Percentiles rank a stretch among this genome's conserved stretches.
phyloP scores from a whole-genome alignment of 2,329 filamentous ascomycete species.

The Xylariales sp. region DNA sequence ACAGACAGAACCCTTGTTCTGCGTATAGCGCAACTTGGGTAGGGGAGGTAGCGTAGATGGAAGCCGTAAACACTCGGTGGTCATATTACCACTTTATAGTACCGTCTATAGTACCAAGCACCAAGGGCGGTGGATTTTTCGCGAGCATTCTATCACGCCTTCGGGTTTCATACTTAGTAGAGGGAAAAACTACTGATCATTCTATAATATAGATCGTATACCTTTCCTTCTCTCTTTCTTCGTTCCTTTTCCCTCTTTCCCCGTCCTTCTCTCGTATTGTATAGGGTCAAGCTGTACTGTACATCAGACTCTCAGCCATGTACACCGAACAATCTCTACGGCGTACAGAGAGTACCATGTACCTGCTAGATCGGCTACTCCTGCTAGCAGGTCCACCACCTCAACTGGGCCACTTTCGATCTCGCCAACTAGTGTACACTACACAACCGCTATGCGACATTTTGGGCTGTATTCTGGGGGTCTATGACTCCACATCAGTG shows the following conservation, averaged over 20 bases:
- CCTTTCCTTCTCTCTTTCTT: no score
- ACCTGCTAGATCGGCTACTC: slow-evolving; percentile 22
- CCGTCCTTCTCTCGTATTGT: not conserved
- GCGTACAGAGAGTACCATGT: slow-evolving; percentile 3
- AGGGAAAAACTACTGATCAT: slow-evolving; percentile 19
- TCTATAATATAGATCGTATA: slow-evolving; percentile 10
- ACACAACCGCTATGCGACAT: slow-evolving; percentile 24
- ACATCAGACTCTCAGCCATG: not conserved
- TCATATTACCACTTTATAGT: slow-evolving; percentile 13
- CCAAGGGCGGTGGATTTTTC: slow-evolving; percentile 4
- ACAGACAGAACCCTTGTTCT: slow-evolving; percentile 17
- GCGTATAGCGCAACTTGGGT: not conserved
- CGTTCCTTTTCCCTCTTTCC: not conserved
- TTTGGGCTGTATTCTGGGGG: not conserved
- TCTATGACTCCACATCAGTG: slow-evolving; percentile 22
- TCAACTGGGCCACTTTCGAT: slow-evolving; percentile 33
- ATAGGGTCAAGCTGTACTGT: slow-evolving; percentile 1
- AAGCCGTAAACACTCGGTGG: not conserved
- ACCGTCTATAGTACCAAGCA: slow-evolving; percentile 13
- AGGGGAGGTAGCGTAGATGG: not conserved
- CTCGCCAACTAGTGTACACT: slow-evolving; percentile 22
- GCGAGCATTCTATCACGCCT: slow-evolving; percentile 4
- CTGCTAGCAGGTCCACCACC: slow-evolving; percentile 24
- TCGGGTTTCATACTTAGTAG: not conserved
- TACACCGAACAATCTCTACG: not conserved